A percentile compares a stretch with the other conserved stretches of the same genome.
These are phyloP conservation scores for Geotrichum phurueaensis DNA, from an alignment of 1,139 yeast species.

Conservation along the genomic window DNA sequence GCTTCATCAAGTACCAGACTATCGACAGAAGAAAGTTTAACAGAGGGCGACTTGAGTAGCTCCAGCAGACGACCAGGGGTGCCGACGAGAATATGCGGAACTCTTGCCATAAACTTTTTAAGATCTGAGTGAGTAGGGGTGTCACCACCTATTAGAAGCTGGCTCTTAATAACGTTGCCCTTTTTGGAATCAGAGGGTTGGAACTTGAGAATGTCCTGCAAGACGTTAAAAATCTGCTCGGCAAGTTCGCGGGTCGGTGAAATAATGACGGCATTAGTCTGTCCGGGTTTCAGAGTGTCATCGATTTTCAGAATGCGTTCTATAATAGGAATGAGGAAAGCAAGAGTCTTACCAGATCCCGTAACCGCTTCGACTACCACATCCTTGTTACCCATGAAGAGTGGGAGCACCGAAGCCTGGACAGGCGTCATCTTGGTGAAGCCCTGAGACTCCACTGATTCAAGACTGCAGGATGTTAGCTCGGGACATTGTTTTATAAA, in stretches of 20 bases:
- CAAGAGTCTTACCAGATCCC: conserved; percentile 92
- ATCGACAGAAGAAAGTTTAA: conserved; percentile 50
- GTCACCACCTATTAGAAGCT: conserved; percentile 75
- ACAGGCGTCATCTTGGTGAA: conserved; percentile 90
- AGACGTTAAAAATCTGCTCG: conserved; percentile 66
- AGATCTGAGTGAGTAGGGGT: conserved; percentile 67
- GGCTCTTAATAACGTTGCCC: conserved; percentile 47
- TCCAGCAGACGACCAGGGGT: conserved; percentile 91
- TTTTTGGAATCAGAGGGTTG: conserved; percentile 45
- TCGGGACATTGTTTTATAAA: neutral
- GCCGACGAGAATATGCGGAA: conserved; percentile 75
- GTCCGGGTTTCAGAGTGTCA: conserved; percentile 40
- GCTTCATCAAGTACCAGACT: conserved; percentile 87
- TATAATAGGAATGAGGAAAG: conserved; percentile 76
- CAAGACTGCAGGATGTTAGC: conserved; percentile 29
- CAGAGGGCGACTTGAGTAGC: conserved; percentile 45
- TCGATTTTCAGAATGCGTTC: conserved; percentile 48
- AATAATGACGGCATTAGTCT: conserved; percentile 63
- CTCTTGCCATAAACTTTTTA: conserved; percentile 45
- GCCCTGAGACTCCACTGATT: conserved; percentile 69
- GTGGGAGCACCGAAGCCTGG: conserved; percentile 91
- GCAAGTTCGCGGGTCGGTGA: conserved; percentile 95
- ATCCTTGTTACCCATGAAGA: conserved; percentile 82
- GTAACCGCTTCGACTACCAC: conserved; percentile 95
- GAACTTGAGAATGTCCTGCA: conserved; percentile 52